phyloP scores from a whole-genome alignment of 768 basidiomycete species.

The Amanita muscaria region DNA sequence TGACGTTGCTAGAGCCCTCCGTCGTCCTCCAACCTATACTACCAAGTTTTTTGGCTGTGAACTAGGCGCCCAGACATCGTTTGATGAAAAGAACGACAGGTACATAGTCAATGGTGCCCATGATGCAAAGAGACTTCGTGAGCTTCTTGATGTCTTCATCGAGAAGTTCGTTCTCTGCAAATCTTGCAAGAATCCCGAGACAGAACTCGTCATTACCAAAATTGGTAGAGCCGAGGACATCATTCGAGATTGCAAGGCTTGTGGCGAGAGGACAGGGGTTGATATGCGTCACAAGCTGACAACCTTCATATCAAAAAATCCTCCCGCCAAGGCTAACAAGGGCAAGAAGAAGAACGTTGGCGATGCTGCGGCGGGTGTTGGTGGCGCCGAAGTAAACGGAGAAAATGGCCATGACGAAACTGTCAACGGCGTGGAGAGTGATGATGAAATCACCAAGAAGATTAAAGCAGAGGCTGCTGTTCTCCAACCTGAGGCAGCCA shows the following conservation, averaged over 20 bases:
- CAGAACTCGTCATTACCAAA: conserved; percentile 88
- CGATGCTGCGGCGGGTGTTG: conserved; percentile 38
- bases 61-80: conserved; percentile 93
- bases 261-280: conserved; percentile 83
- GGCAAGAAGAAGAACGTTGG: conserved; percentile 50
- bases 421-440: conserved; percentile 61
- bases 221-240: conserved; percentile 74
- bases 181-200: conserved; percentile 98
- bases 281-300: conserved; percentile 97
- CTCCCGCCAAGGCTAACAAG: conserved; percentile 83
- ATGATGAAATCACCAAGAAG: conserved; percentile 82
- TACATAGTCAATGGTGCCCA: conserved; percentile 99
- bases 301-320: conserved; percentile 96
- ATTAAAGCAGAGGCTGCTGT: conserved; percentile 87
- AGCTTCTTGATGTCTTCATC: conserved; percentile 94
- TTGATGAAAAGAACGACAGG: conserved; percentile 93
- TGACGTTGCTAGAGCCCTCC: conserved; percentile 91
- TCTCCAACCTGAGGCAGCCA: conserved; percentile 50
- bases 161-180: conserved; percentile 97
- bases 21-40: conserved; percentile 90
- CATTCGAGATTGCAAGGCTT: conserved; percentile 96
- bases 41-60: conserved; percentile 99
- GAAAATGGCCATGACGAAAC: conserved; percentile 32
- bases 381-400: conserved; percentile 29
- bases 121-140: conserved; percentile 82